Conservation (phyloP, 2,329 filamentous ascomycete genomes). For the Ascochyta lentis region DNA sequence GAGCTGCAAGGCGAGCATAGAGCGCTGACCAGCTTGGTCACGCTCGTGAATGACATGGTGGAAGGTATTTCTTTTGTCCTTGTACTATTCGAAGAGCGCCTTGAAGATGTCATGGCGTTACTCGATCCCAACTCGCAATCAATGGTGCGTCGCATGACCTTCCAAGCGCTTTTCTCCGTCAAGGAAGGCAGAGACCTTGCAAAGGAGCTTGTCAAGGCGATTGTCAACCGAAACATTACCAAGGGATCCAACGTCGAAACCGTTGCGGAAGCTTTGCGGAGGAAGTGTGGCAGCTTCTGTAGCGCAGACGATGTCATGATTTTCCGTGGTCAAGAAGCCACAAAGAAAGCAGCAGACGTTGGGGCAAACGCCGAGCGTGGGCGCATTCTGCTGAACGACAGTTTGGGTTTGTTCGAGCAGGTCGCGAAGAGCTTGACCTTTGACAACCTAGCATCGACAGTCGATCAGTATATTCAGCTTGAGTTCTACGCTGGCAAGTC, state of each 20-base stretch:
- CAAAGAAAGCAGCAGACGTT: slow-evolving; percentile 86
- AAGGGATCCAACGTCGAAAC: slow-evolving; percentile 98
- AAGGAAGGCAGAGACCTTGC: slow-evolving; percentile 83
- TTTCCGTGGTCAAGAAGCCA: slow-evolving; percentile 95
- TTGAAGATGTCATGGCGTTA: slow-evolving; percentile 83
- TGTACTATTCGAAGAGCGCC: slow-evolving; percentile 91
- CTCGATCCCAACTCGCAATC: slow-evolving; percentile 70
- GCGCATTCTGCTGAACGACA: slow-evolving; percentile 84
- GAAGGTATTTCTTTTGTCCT: slow-evolving; percentile 96
- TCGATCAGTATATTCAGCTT: slow-evolving; percentile 78
- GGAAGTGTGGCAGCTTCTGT: slow-evolving; percentile 95
- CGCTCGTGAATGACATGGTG: slow-evolving; percentile 86
- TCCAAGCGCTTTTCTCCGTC: slow-evolving; percentile 84
- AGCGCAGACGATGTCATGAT: slow-evolving; percentile 96
- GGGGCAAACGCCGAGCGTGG: slow-evolving; percentile 76
- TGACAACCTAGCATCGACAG: slow-evolving; percentile 78
- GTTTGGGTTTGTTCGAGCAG: slow-evolving; percentile 83
- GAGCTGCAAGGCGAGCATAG: slow-evolving; percentile 94
- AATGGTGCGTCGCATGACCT: slow-evolving; percentile 78
- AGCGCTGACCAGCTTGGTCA: slow-evolving; percentile 83
- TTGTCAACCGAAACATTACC: slow-evolving; percentile 96
- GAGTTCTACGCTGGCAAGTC: slow-evolving; percentile 79
- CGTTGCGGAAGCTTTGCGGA: slow-evolving; percentile 89
- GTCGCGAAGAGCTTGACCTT: slow-evolving; percentile 83
- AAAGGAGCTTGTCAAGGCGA: slow-evolving; percentile 93